Conservation (phyloP, 768 basidiomycete genomes). For the Artomyces pyxidatus region DNA sequence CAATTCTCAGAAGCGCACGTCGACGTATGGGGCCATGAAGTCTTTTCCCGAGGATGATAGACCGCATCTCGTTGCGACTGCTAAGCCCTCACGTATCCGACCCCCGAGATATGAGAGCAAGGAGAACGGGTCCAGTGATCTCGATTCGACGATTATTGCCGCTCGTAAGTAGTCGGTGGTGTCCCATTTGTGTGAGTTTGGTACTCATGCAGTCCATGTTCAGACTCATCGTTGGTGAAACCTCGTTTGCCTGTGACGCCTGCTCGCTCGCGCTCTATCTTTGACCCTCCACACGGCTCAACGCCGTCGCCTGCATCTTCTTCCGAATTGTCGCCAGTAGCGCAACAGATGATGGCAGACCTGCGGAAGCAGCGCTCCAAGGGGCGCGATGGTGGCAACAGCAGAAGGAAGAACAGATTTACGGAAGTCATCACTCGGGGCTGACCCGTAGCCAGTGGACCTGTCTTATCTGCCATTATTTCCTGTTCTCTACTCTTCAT, state of each 20-base stretch:
- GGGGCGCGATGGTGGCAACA: constrained; percentile 16
- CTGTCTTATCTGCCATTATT: too few species aligned
- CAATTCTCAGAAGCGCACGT: too few species aligned
- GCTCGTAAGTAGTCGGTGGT: not conserved
- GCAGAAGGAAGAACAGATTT: constrained; percentile 4
- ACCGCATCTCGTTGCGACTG: not conserved
- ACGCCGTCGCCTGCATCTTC: constrained; percentile 61
- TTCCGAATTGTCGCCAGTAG: constrained; percentile 65
- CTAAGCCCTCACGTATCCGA: not conserved
- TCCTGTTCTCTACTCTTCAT: too few species aligned
- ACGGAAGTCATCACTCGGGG: not conserved
- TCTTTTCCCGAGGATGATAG: not conserved
- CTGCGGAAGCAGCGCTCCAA: constrained; percentile 36
- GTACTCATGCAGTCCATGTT: not conserved
- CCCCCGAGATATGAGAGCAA: constrained; percentile 2
- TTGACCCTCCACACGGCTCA: constrained; percentile 24
- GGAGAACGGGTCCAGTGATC: constrained; percentile 7
- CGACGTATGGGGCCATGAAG: too few species aligned
- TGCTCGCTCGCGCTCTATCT: constrained; percentile 30
- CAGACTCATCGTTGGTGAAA: constrained; percentile 4
- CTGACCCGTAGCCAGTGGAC: too few species aligned
- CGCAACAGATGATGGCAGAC: constrained; percentile 59
- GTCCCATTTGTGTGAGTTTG: not conserved
- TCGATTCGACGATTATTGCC: not conserved
- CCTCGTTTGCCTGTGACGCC: constrained; percentile 34